Conservation (phyloP, 2,329 filamentous ascomycete genomes). For the Rutstroemia sp. region DNA sequence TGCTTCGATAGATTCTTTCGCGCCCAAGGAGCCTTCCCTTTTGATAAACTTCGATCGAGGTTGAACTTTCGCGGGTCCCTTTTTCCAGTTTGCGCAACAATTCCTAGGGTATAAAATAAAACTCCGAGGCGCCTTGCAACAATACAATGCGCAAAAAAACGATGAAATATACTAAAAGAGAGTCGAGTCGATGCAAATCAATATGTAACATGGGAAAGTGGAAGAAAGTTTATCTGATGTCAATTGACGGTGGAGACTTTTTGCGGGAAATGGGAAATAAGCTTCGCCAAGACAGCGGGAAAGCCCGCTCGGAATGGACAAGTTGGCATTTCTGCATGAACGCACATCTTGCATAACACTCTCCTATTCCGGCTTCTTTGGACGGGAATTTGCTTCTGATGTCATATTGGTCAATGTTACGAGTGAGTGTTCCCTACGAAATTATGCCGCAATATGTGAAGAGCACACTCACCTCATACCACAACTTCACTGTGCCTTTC, state of each 20-base stretch:
- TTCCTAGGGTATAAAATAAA: no score
- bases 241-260: neutral
- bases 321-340: neutral
- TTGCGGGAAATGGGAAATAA: neutral
- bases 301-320: neutral
- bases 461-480: no score
- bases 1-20: neutral
- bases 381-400: no score
- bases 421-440: no score
- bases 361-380: neutral
- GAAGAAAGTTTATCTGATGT: neutral
- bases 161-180: neutral
- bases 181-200: neutral
- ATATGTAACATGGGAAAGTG: neutral
- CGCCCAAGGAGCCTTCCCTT: no score
- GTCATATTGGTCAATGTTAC: no score
- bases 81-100: no score
- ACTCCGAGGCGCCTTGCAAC: neutral
- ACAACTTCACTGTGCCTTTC: no score
- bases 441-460: no score
- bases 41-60: neutral
- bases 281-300: neutral
- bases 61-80: neutral
- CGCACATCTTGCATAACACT: neutral
- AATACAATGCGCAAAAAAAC: neutral